Evolutionary conservation across 768 basidiomycete species (phyloP), one percentile per base, ranked within the genome.

Genomic region (Coprinopsis marcescibilis): DNA sequence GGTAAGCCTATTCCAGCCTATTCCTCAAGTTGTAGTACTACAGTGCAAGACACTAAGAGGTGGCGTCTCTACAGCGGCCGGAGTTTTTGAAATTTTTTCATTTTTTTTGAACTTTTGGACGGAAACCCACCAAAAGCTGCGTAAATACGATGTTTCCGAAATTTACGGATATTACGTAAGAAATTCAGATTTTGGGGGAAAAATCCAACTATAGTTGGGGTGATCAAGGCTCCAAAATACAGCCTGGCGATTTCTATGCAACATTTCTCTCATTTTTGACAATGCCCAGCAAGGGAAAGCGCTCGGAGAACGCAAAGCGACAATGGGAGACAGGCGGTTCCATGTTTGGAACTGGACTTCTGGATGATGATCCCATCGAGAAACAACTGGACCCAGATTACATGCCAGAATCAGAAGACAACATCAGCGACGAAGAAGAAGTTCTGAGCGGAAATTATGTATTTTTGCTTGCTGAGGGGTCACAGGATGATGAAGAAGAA

Each of bases 111-210:
- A 41, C 39, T 20, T 41, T 24, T 24, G 23, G 17, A 41, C 20
- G 19, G 8, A 21, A 41, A 41, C 39, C 23, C 15, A 24, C 12
- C 11, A 17, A 7, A 41, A 41, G 14, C 13, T 21, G 12, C 39
- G 23, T 24, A 24, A 41, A 41, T 20, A 19, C 25, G 39, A 41
- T 17, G 39, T 41, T 41, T 41, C 39, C 39, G 39, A 41, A 41
- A 41, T 21, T 41, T 25, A 41, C 23, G 39, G 39, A 4, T 21
- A 41, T 41, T 41, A 41, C 39, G 39, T 41, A 41, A 41, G 6
- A 17, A 21, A 15, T 41, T 41, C 39, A 41, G 20, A 41, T 41
- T 41, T 41, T 2, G 6, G 3, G 14, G 20, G 5, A 32, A n/a
- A 32, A 32, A 8, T n/a, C 29, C 8, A n/a, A 8, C 8, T 8